Percentiles rank a stretch among this genome's conserved stretches.
Evolutionary conservation across 331 rosid species (phyloP).

Genomic region (Ulmus americana): DNA sequence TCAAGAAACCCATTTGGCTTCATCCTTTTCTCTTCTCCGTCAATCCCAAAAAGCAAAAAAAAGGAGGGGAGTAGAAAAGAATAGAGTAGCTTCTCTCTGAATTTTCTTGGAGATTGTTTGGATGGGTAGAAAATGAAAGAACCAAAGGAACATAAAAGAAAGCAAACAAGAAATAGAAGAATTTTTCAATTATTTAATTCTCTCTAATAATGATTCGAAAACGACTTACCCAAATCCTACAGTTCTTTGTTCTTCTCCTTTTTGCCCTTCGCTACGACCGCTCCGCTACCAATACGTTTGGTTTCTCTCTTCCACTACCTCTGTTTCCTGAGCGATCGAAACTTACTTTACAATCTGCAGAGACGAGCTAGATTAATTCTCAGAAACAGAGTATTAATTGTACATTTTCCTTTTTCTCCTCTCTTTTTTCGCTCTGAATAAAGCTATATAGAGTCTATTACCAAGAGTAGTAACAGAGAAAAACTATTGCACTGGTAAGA

Average conservation of each 20-base stretch:
- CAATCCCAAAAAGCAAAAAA: background rate
- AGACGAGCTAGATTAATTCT: background rate
- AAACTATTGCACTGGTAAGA: background rate
- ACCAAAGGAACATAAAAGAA: slow-evolving; percentile 26
- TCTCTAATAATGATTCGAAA: slow-evolving; percentile 37
- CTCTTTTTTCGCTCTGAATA: background rate
- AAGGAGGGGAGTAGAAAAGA: background rate
- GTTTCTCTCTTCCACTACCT: slow-evolving; percentile 6
- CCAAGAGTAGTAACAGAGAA: background rate
- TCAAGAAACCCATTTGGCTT: slow-evolving; percentile 23
- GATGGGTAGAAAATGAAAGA: slow-evolving; percentile 2
- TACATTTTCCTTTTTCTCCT: background rate
- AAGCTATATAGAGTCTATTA: background rate
- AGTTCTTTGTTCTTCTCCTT: slow-evolving; percentile 26
- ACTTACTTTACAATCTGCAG: slow-evolving; percentile 7
- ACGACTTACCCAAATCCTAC: slow-evolving; percentile 61
- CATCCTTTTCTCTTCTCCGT: background rate
- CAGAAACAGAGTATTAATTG: background rate
- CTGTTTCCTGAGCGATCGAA: background rate
- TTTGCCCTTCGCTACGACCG: slow-evolving; percentile 13
- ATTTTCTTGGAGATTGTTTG: slow-evolving; percentile 17
- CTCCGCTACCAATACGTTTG: slow-evolving; percentile 11
- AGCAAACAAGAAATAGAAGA: slow-evolving; percentile 19
- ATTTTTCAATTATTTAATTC: slow-evolving; percentile 17
- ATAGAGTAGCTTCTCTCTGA: background rate